These are phyloP conservation scores for Mrakia blollopis DNA, from an alignment of 768 basidiomycete genomes.

Conservation along the genomic window DNA sequence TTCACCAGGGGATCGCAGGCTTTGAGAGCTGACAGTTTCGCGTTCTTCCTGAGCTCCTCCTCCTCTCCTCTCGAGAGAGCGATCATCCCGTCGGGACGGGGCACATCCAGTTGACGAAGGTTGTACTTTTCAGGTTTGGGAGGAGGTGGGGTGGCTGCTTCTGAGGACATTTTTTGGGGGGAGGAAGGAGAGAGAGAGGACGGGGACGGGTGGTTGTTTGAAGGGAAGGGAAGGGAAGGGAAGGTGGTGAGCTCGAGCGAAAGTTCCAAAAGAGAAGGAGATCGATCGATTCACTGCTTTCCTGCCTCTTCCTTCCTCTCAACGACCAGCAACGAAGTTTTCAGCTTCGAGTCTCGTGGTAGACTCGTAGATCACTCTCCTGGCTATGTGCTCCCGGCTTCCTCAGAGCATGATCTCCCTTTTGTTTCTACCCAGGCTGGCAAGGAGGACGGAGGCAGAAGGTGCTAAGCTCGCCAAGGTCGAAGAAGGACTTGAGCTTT, in stretches of 20 bases:
- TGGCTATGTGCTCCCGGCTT: too few relatives aligned
- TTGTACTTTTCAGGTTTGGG: conserved; percentile 6
- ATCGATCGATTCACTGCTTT: too few relatives aligned
- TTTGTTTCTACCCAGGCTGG: too few relatives aligned
- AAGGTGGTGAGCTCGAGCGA: neutral
- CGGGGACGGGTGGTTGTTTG: neutral
- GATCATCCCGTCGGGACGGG: conserved; percentile 16
- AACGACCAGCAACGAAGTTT: neutral
- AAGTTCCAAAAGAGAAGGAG: neutral
- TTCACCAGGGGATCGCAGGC: conserved; percentile 72
- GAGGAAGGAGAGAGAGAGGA: neutral
- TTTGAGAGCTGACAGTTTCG: conserved; percentile 70
- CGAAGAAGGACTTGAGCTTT: too few relatives aligned
- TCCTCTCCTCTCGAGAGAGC: conserved; percentile 47
- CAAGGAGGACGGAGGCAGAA: too few relatives aligned
- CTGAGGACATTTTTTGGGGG: neutral
- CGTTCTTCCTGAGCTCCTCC: conserved; percentile 73
- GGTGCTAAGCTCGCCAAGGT: too few relatives aligned
- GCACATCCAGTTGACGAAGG: conserved; percentile 5
- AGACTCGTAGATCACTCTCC: too few relatives aligned
- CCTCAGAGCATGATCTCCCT: too few relatives aligned
- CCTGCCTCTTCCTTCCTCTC: neutral
- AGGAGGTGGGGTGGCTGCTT: neutral
- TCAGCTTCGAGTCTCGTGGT: too few relatives aligned
- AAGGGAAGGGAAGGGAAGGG: neutral